A percentile compares a stretch with the other conserved stretches of the same genome.
Evolutionary conservation across 495 filamentous ascomycete species (phyloP).

Genomic region (Bombardia bombarda): DNA sequence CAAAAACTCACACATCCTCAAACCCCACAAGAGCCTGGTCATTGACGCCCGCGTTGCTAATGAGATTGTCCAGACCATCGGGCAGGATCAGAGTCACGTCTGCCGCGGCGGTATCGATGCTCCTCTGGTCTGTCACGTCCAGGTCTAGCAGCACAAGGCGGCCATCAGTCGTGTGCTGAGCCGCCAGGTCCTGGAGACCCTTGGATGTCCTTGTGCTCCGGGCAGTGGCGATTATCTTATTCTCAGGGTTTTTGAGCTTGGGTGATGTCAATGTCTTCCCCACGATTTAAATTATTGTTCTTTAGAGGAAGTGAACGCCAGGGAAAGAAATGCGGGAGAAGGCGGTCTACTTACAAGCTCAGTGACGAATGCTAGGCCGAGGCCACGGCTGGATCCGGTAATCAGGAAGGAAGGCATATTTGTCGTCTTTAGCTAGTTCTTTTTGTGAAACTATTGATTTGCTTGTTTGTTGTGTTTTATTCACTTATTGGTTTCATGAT

Average conservation of each 20-base stretch:
- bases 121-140: neutral
- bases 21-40: neutral
- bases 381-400: conserved; percentile 1
- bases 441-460: too few species aligned
- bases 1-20: neutral
- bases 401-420: conserved; percentile 1
- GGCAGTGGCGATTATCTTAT: neutral
- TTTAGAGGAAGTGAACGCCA: neutral
- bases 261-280: neutral
- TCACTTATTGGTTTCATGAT: too few species aligned
- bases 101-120: neutral
- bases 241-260: neutral
- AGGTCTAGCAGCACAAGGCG: neutral
- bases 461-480: too few species aligned
- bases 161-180: neutral
- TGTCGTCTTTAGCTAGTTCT: too few species aligned
- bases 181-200: neutral
- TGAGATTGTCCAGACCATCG: neutral
- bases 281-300: neutral
- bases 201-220: neutral
- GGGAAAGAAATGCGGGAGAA: neutral
- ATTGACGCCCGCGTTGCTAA: conserved; percentile 1
- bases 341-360: neutral
- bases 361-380: neutral
- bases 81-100: neutral